Evolutionary conservation across 2,329 filamentous ascomycete species (phyloP).

Genomic region (Colletotrichum sidae): DNA sequence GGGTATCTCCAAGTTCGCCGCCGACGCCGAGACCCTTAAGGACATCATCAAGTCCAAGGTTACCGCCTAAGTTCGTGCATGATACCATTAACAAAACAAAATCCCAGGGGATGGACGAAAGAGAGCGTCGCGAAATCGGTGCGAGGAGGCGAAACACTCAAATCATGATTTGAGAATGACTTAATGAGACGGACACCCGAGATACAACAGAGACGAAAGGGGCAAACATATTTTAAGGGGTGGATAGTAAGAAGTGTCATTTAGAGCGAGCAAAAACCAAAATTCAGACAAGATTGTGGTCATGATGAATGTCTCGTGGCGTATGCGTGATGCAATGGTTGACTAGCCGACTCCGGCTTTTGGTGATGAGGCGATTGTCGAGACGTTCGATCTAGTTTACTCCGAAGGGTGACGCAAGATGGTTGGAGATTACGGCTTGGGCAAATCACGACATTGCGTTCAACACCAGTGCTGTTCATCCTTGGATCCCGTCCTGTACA

Average conservation of each 20-base stretch:
- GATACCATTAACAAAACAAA: not conserved
- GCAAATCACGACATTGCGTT: no score
- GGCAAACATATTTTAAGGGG: not conserved
- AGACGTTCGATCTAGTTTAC: no score
- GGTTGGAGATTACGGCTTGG: no score
- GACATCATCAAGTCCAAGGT: constrained; percentile 91
- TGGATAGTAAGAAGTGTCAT: constrained; percentile 15
- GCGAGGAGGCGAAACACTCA: constrained; percentile 31
- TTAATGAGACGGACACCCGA: constrained; percentile 34
- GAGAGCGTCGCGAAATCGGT: not conserved
- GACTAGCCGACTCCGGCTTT: no score
- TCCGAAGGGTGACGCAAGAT: no score
- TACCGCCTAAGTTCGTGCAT: constrained; percentile 49
- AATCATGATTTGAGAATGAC: constrained; percentile 37
- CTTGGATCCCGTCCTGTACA: no score
- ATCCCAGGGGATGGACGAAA: constrained; percentile 2
- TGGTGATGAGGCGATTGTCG: no score
- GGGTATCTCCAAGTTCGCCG: constrained; percentile 99
- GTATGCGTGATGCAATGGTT: no score
- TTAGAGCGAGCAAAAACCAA: constrained; percentile 21
- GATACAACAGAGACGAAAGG: constrained; percentile 20
- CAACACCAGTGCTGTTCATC: no score
- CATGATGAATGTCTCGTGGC: no score
- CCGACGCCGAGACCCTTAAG: constrained; percentile 95
- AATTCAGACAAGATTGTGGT: constrained; percentile 14